Evolutionary conservation across 1,284 basidiomycete genomes (phyloP).

Genomic region (Bondarzewia mesenterica): DNA sequence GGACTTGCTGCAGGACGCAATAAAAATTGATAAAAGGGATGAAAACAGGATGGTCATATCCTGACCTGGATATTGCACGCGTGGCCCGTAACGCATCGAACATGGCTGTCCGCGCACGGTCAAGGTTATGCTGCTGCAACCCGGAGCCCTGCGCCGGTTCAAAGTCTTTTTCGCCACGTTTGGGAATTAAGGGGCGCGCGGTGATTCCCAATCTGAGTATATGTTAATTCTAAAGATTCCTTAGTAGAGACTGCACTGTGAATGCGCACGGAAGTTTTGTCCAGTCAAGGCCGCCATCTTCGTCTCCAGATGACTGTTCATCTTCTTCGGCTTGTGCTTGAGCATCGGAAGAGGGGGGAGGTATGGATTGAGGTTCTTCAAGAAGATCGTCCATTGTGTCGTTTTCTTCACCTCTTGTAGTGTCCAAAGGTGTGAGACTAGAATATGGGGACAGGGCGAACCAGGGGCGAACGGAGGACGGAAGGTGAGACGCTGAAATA

Average conservation of each 20-base stretch:
- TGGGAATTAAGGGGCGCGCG: constrained; percentile 63
- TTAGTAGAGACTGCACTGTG: neutral
- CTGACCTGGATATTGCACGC: constrained; percentile 68
- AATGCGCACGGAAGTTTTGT: constrained; percentile 39
- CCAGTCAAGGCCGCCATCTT: constrained; percentile 51
- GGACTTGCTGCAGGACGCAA: constrained; percentile 43
- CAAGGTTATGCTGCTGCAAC: constrained; percentile 71
- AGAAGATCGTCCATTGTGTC: constrained; percentile 1
- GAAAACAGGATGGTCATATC: neutral
- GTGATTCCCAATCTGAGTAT: neutral
- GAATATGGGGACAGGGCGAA: no score
- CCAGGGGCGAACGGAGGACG: no score
- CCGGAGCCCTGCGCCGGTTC: constrained; percentile 76
- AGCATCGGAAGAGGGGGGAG: neutral
- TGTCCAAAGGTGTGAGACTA: no score
- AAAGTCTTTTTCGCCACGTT: constrained; percentile 93
- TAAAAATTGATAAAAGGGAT: neutral
- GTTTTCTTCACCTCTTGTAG: neutral
- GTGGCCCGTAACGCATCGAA: constrained; percentile 71
- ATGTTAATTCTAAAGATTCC: no score
- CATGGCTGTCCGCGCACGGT: constrained; percentile 73
- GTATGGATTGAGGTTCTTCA: neutral
- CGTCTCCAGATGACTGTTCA: constrained; percentile 44
- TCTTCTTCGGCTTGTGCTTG: constrained; percentile 28
- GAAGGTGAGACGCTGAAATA: no score